Evolutionary conservation across 2,329 filamentous ascomycete genomes (phyloP).

Genomic region (Fusarium luffae): DNA sequence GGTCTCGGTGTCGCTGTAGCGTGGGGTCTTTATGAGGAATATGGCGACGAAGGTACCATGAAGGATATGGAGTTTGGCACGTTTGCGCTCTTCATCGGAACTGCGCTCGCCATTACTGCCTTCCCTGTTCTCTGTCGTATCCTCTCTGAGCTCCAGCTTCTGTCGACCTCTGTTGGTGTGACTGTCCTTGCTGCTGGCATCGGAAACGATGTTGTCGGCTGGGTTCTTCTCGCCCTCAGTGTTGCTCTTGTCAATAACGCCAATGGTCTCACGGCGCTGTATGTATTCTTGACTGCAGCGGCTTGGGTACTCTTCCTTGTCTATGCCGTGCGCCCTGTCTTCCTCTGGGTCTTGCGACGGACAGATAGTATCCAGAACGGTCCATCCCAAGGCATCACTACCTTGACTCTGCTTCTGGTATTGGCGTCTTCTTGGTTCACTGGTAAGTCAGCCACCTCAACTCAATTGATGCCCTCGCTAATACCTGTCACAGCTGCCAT

Average conservation of each 20-base stretch:
- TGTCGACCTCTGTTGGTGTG: slow-evolving; percentile 84
- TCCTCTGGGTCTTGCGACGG: slow-evolving; percentile 78
- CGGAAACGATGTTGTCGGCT: slow-evolving; percentile 81
- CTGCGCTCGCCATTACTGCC: slow-evolving; percentile 91
- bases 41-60: slow-evolving; percentile 59
- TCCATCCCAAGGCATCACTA: slow-evolving; percentile 85
- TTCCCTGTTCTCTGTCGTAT: slow-evolving; percentile 95
- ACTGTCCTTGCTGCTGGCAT: slow-evolving; percentile 92
- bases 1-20: slow-evolving; percentile 83
- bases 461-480: background rate
- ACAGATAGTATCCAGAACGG: slow-evolving; percentile 87
- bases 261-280: slow-evolving; percentile 84
- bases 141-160: slow-evolving; percentile 87
- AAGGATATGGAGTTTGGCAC: slow-evolving; percentile 61
- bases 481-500: slow-evolving; percentile 66
- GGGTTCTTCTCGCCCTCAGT: slow-evolving; percentile 92
- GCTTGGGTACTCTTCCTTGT: slow-evolving; percentile 82
- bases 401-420: slow-evolving; percentile 82
- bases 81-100: slow-evolving; percentile 82
- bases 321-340: slow-evolving; percentile 76
- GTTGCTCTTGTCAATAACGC: slow-evolving; percentile 92
- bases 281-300: slow-evolving; percentile 79
- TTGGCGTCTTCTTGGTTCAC: slow-evolving; percentile 88
- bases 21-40: slow-evolving; percentile 82
- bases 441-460: slow-evolving; percentile 47